Percentiles rank a stretch among this genome's conserved stretches.
Evolutionary conservation across 176 grass and related monocot species (phyloP).

Genomic region (barley (Hordeum vulgare)): MorexV3_pseudomolecules_assembly NC_058519.1:27434257-27434756

Average conservation of each 20-base stretch:
- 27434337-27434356: slow-evolving; percentile 28
- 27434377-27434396: slow-evolving; percentile 96
- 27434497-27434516: slow-evolving; percentile 23
- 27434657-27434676: neutral
- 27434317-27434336: slow-evolving; percentile 17
- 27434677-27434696: neutral
- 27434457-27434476: neutral
- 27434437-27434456: neutral
- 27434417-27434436: slow-evolving; percentile 48
- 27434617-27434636: neutral
- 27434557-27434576: slow-evolving; percentile 94
- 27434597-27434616: slow-evolving; percentile 15
- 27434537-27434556: slow-evolving; percentile 82
- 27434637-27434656: neutral
- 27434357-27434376: slow-evolving; percentile 98
- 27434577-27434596: slow-evolving; percentile 81
- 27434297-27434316: slow-evolving; percentile 1
- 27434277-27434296: slow-evolving; percentile 54
- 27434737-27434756: slow-evolving; percentile 2
- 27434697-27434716: neutral
- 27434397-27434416: slow-evolving; percentile 80
- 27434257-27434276: slow-evolving; percentile 80
- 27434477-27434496: neutral
- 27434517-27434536: slow-evolving; percentile 89
- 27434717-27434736: neutral